Evolutionary conservation across 345 rosid genomes (phyloP), one percentile per base, ranked within the genome.

Genomic region (Iberis pinnata): DNA sequence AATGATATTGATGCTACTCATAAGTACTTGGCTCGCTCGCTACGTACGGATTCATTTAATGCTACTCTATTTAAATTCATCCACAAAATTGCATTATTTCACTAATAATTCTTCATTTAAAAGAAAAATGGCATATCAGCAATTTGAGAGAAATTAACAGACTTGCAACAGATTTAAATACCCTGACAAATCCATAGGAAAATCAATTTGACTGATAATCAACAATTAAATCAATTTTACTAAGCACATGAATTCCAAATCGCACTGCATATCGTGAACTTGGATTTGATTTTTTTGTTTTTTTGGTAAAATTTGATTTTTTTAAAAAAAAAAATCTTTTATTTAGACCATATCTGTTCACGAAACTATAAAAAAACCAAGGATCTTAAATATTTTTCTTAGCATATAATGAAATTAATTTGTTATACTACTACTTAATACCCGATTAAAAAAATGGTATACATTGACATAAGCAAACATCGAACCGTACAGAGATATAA

Each of bases 401-500:
- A 18, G 43, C 65, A 58, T 51, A 65, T 43, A 51, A 51, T 26
- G 42, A 65, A 65, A 25, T 11, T 11, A n/a, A 26, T 43, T n/a
- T n/a, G n/a, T n/a, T n/a, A n/a, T n/a, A n/a, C n/a, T 36, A 17
- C 6, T 38, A 57, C 57, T 35, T 22, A 43, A 13, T 42, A 57
- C 12, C 6, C 11, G 16, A 65, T 5, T 65, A 50, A 42, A 51
- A 50, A 56, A 58, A 29, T 44, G 20, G 14, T 16, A 51, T 50
- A 65, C 9, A 50, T 65, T 44, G 60, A 58, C 65, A 49, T 29
- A 52, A 44, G 18, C 49, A 15, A 46, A 37, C 36, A 59, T 47
- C 1, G 24, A 56, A 59, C 71, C 66, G 71, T 67, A 67, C 71
- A 46, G 4, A 48, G 38, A 65, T 11, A 64, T 64, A 13, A 32